Evolutionary conservation across 306 rosid genomes (phyloP).

Genomic region (Quercus suber): DNA sequence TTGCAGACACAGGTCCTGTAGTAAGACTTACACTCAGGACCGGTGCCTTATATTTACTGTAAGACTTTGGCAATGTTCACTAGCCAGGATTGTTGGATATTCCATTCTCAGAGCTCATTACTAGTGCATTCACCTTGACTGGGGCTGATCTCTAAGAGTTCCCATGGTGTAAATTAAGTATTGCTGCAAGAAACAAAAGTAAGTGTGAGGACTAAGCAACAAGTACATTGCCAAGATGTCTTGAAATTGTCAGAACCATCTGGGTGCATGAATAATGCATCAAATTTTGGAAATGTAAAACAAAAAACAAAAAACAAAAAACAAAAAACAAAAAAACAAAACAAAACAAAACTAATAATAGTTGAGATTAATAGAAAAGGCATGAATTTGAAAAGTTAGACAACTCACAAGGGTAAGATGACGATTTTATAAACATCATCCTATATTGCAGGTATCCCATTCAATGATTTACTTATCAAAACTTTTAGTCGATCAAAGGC

Average conservation of each 20-base stretch:
- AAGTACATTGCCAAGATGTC: background rate
- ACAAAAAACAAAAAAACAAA: no score
- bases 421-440: conserved; percentile 3
- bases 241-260: background rate
- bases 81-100: background rate
- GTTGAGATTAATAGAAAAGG: background rate
- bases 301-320: no score
- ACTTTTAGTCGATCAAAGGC: conserved; percentile 37
- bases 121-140: background rate
- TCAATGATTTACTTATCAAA: conserved; percentile 13
- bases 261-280: no score
- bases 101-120: background rate
- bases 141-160: background rate
- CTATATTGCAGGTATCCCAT: conserved; percentile 11
- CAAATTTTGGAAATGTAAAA: no score
- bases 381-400: background rate
- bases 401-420: conserved; percentile 26
- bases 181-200: background rate
- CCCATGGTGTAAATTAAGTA: background rate
- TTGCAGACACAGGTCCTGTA: background rate
- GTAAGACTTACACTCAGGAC: background rate
- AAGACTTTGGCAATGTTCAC: background rate
- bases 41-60: background rate
- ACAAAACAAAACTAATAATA: no score
- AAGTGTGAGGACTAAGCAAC: background rate